These are phyloP conservation scores for Hirsutella rhossiliensis DNA, from an alignment of 2,329 filamentous ascomycete species.

Conservation along the genomic window DNA sequence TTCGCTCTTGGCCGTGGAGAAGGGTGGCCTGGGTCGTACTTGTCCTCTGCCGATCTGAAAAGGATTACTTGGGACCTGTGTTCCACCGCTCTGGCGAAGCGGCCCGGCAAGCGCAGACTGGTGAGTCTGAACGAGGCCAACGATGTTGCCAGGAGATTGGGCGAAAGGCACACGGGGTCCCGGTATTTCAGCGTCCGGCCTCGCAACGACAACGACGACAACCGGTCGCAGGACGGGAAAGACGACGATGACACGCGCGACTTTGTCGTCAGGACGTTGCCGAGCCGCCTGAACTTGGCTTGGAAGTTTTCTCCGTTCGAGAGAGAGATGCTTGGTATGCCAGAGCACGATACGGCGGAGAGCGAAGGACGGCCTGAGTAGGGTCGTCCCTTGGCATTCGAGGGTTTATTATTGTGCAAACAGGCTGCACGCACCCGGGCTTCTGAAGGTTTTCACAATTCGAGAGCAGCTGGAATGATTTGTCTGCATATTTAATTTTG, in stretches of 20 bases:
- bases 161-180: conserved; percentile 31
- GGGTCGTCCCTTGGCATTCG: no score
- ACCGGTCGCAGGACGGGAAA: not conserved
- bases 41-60: conserved; percentile 5
- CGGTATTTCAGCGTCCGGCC: conserved; percentile 20
- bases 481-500: no score
- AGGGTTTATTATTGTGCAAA: no score
- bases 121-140: conserved; percentile 45
- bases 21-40: not conserved
- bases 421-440: no score
- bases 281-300: not conserved
- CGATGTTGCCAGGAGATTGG: conserved; percentile 43
- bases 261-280: not conserved
- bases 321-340: not conserved
- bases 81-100: conserved; percentile 15
- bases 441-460: no score
- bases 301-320: not conserved
- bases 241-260: not conserved
- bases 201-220: not conserved
- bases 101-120: conserved; percentile 30
- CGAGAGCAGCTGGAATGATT: no score
- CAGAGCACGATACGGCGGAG: not conserved
- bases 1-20: not conserved
- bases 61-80: conserved; percentile 22
- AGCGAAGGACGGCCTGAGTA: no score